These are phyloP conservation scores for Apocynum venetum DNA, from an alignment of 257 asterid species.

Conservation along the genomic window DNA sequence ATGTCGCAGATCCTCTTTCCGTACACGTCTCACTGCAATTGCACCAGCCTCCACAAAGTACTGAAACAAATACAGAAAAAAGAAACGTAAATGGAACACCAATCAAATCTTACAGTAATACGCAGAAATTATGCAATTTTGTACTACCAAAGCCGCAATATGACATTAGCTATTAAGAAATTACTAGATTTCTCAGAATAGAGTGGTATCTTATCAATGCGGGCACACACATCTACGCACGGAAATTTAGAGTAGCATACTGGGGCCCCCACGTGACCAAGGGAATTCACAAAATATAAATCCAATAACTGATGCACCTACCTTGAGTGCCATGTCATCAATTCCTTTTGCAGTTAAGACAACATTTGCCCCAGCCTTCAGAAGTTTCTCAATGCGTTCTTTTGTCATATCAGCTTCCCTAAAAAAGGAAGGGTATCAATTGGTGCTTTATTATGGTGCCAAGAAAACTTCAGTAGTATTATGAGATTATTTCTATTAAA, in stretches of 20 bases:
- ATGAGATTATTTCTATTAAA: neutral
- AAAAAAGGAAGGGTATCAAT: constrained; percentile 15
- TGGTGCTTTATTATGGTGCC: neutral
- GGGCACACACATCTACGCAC: neutral
- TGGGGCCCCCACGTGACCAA: neutral
- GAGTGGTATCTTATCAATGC: neutral
- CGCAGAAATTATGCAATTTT: neutral
- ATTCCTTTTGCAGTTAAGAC: constrained; percentile 91
- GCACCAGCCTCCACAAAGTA: constrained; percentile 96
- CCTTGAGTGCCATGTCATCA: constrained; percentile 99
- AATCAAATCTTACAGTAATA: neutral
- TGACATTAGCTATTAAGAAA: neutral
- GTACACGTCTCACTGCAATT: constrained; percentile 90
- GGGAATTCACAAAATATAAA: neutral
- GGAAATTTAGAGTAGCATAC: neutral
- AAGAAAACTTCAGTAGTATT: neutral
- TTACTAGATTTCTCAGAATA: neutral
- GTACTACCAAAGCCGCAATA: neutral
- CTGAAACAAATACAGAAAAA: constrained; percentile 35
- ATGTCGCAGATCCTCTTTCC: constrained; percentile 88
- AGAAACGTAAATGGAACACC: neutral
- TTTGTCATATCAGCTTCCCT: constrained; percentile 98
- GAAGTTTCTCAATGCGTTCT: constrained; percentile 89
- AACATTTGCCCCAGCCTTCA: constrained; percentile 96
- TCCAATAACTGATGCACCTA: constrained; percentile 22